Evolutionary conservation across 495 filamentous ascomycete genomes (phyloP).

Genomic region (Lasiosphaeris hirsuta): DNA sequence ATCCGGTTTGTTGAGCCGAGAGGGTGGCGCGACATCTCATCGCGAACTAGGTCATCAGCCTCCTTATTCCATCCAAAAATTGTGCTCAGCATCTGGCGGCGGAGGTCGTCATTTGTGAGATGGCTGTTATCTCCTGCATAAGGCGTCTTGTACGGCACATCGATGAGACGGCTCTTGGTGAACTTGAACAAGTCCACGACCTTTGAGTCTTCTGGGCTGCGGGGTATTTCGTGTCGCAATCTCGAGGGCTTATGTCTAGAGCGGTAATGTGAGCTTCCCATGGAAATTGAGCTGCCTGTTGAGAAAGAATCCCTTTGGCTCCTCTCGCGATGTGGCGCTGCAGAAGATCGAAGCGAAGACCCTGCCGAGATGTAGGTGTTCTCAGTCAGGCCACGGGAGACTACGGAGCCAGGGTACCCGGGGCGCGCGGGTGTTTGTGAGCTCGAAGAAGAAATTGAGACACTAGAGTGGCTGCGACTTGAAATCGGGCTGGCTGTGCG

Average conservation of each 20-base stretch:
- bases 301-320: constrained; percentile 57
- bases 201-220: constrained; percentile 55
- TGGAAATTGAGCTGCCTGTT: constrained; percentile 57
- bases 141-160: constrained; percentile 72
- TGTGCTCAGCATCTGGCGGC: constrained; percentile 85
- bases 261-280: constrained; percentile 57
- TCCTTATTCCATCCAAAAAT: constrained; percentile 96
- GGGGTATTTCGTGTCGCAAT: constrained; percentile 76
- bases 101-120: constrained; percentile 78
- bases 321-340: constrained; percentile 35
- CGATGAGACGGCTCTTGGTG: constrained; percentile 67
- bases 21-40: constrained; percentile 77
- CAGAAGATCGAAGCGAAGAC: constrained; percentile 48
- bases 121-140: constrained; percentile 57
- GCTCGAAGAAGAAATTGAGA: constrained; percentile 49
- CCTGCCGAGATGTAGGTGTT: constrained; percentile 63
- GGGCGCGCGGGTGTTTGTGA: constrained; percentile 38
- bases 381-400: constrained; percentile 50
- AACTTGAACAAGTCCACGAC: constrained; percentile 67
- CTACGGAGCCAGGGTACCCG: constrained; percentile 41
- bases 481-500: constrained; percentile 62
- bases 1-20: constrained; percentile 70
- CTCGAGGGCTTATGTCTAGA: constrained; percentile 64
- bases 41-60: constrained; percentile 74
- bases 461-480: constrained; percentile 62